Base-by-base conservation (phyloP, 768 basidiomycete genomes). In the Mycena pura region DNA sequence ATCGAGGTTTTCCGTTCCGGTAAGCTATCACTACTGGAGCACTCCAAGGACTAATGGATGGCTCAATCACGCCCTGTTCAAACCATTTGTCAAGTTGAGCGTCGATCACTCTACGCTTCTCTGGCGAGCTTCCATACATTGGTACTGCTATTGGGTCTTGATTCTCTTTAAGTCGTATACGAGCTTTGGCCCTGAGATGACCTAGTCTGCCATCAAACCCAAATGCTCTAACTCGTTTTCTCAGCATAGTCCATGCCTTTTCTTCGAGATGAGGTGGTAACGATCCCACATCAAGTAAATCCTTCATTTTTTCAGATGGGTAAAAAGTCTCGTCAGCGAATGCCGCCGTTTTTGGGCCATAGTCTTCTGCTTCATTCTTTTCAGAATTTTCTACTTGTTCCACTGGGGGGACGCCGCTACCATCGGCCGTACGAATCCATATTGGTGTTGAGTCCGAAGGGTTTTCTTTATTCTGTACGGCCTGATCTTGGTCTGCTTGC, bases 21-120 rank as follows among this genome's bases (percentile, higher is more conserved):
- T 54, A 54, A 0, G 53, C 53, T 6, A 54, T 54, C 0, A 54
- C 53, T 1, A 45, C 53, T 6, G 43, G 51, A 15, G 53, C 53
- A n/a, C 53, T 54, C 53, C 53, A 54, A 17, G 53, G 53, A n/a
- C 53, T 54, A 5, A 32, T 45, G 1, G 43, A 54, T 1, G 53
- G 41, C 17, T 54, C 53, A 1, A 54, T 54, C 8, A 54, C 53
- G 0, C 41, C 53, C n/a, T 44, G 41, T 19, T 44, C 43, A 17
- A 54, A 54, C 53, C 53, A 52, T 28, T 52, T 52, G n/a, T 52
- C 50, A 7, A 52, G 24, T 15, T 52, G 50, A 1, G 14, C 36
- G 21, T 54, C 43, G 14, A 54, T 54, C 0, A 54, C 41, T 13
- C 40, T 7, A 1, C 14, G 32, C 36, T 54, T 54, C 53, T 22